phyloP scores from a whole-genome alignment of 768 basidiomycete genomes.

The Mycena leptocephala region DNA sequence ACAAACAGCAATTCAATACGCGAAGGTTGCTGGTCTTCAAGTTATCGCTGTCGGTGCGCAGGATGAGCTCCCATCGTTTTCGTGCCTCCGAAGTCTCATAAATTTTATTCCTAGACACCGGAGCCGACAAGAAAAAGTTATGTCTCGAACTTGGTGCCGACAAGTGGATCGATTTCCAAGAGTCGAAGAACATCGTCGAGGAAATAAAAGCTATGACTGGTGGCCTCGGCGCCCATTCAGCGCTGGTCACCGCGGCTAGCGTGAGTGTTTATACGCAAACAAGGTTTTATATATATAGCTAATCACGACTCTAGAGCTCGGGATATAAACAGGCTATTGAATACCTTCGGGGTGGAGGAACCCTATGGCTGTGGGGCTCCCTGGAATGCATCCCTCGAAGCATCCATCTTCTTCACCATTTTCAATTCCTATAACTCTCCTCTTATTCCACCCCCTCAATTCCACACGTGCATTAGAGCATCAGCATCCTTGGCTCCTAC shows the following conservation, averaged over 20 bases:
- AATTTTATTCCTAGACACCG: constrained; percentile 70
- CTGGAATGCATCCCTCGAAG: constrained; percentile 73
- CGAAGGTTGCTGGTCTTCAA: constrained; percentile 81
- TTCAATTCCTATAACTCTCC: constrained; percentile 58
- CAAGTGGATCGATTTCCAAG: constrained; percentile 85
- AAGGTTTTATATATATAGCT: no score
- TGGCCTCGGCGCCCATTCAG: constrained; percentile 82
- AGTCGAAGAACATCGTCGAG: constrained; percentile 74
- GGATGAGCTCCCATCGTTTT: neutral
- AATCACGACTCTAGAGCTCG: constrained; percentile 43
- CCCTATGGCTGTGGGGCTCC: constrained; percentile 88
- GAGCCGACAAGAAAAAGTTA: constrained; percentile 79
- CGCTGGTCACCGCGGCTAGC: constrained; percentile 73
- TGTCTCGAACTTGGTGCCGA: constrained; percentile 79
- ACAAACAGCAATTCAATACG: constrained; percentile 82
- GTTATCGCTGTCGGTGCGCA: constrained; percentile 80
- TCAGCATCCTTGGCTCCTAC: constrained; percentile 70
- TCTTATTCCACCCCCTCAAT: neutral
- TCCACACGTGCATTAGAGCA: constrained; percentile 51
- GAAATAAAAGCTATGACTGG: constrained; percentile 76
- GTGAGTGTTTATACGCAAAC: constrained; percentile 44
- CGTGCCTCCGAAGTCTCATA: neutral
- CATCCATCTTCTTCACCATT: constrained; percentile 83
- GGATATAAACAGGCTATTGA: constrained; percentile 74
- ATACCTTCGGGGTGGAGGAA: constrained; percentile 83